phyloP scores from a whole-genome alignment of 805 yeast genomes.

The Schwanniomyces pseudopolymorphus region DNA sequence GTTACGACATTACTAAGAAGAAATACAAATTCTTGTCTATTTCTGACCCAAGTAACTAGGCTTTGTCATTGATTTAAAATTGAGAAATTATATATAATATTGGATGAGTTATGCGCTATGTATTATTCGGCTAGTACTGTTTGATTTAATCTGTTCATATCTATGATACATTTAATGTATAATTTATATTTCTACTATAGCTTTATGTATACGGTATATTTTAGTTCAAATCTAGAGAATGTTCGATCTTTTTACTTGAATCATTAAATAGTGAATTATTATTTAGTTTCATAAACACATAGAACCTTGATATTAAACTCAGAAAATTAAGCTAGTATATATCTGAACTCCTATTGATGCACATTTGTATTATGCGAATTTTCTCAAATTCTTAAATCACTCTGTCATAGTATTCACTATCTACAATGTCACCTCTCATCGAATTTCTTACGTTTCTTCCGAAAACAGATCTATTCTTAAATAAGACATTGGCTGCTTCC shows the following conservation, averaged over 20 bases:
- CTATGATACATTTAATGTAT: background rate
- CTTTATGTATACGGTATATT: background rate
- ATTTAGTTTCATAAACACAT: background rate
- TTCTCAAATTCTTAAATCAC: slow-evolving; percentile 36
- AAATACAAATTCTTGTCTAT: slow-evolving; percentile 59
- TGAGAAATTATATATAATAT: background rate
- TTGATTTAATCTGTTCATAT: background rate
- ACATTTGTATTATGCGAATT: too few relatives aligned
- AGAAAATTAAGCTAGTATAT: background rate
- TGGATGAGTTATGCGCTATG: background rate
- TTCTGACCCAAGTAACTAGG: slow-evolving; percentile 9
- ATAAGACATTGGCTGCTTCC: slow-evolving; percentile 68
- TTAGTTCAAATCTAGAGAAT: background rate
- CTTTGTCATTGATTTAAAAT: background rate
- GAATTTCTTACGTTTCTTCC: slow-evolving; percentile 54
- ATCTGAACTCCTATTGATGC: background rate
- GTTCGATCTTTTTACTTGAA: background rate
- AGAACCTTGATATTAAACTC: background rate
- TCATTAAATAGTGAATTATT: background rate
- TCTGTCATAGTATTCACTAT: slow-evolving; percentile 58
- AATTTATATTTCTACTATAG: background rate
- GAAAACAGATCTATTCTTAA: slow-evolving; percentile 44
- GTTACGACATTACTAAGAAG: slow-evolving; percentile 65
- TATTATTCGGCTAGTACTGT: background rate
- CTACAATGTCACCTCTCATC: slow-evolving; percentile 73